These are phyloP conservation scores for Geotrichum carabidarum DNA, from an alignment of 1,139 yeast species.

Conservation along the genomic window DNA sequence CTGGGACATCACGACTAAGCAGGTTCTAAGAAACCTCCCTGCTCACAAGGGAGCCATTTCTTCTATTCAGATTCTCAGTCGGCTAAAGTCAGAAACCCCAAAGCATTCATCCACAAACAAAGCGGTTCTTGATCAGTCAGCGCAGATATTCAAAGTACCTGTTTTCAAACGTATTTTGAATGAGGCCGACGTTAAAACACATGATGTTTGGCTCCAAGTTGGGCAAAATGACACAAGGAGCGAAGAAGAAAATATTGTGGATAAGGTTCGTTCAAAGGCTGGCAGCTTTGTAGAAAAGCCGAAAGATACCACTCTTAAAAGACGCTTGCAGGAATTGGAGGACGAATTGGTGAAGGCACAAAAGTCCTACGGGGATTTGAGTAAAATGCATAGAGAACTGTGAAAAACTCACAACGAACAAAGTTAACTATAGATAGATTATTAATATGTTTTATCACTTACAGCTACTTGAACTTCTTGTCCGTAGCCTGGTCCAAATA, in stretches of 20 bases:
- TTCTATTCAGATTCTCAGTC: slow-evolving; percentile 16
- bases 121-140: slow-evolving; percentile 9
- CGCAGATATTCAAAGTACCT: slow-evolving; percentile 25
- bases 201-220: slow-evolving; percentile 27
- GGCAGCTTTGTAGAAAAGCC: not conserved
- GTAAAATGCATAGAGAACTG: slow-evolving; percentile 28
- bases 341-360: slow-evolving; percentile 23
- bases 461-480: slow-evolving; percentile 23
- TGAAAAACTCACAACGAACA: slow-evolving; percentile 28
- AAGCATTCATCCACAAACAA: not conserved
- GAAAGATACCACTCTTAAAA: slow-evolving; percentile 25
- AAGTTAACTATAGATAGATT: not conserved
- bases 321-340: slow-evolving; percentile 26
- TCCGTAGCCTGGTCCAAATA: slow-evolving; percentile 21
- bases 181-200: slow-evolving; percentile 22
- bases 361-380: slow-evolving; percentile 5
- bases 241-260: not conserved
- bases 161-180: slow-evolving; percentile 29
- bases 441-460: slow-evolving; percentile 25
- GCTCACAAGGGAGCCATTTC: slow-evolving; percentile 39
- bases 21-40: slow-evolving; percentile 62
- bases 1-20: slow-evolving; percentile 72
- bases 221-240: slow-evolving; percentile 1
- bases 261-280: slow-evolving; percentile 7
- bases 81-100: slow-evolving; percentile 1